A percentile compares a stretch with the other conserved stretches of the same genome.
Evolutionary conservation across 2,329 filamentous ascomycete genomes (phyloP).

Genomic region (Periglandula ipomoeae): DNA sequence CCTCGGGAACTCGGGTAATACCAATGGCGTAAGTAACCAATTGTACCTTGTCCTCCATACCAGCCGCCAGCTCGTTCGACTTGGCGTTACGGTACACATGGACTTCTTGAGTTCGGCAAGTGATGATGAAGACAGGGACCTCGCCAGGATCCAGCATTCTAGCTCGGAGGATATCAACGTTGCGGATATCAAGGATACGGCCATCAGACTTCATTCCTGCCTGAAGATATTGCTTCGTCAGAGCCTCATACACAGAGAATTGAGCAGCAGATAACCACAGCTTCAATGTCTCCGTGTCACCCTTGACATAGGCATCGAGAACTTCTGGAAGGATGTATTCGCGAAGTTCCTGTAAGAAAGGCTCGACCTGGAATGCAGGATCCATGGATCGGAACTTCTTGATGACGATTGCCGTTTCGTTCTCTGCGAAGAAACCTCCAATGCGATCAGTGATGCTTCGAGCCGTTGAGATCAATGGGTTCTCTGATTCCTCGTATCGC

Average conservation of each 20-base stretch:
- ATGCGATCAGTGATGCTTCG: slow-evolving; percentile 90
- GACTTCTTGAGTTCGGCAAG: slow-evolving; percentile 92
- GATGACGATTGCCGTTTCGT: slow-evolving; percentile 94
- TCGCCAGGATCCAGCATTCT: slow-evolving; percentile 77
- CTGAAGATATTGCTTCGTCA: slow-evolving; percentile 91
- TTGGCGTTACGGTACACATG: slow-evolving; percentile 95
- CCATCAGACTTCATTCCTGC: slow-evolving; percentile 92
- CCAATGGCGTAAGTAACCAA: slow-evolving; percentile 97
- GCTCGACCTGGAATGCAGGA: slow-evolving; percentile 86
- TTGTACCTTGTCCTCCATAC: slow-evolving; percentile 98
- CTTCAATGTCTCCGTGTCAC: slow-evolving; percentile 81
- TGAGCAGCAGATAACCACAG: slow-evolving; percentile 95
- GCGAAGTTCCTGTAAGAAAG: slow-evolving; percentile 88
- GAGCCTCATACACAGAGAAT: slow-evolving; percentile 91
- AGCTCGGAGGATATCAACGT: slow-evolving; percentile 79
- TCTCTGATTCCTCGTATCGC: slow-evolving; percentile 93
- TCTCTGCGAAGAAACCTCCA: slow-evolving; percentile 94
- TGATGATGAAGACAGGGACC: slow-evolving; percentile 93
- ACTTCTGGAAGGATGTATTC: slow-evolving; percentile 98
- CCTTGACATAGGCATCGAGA: slow-evolving; percentile 95
- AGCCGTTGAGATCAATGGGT: slow-evolving; percentile 85
- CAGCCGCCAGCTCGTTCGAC: slow-evolving; percentile 78
- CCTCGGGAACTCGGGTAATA: slow-evolving; percentile 85
- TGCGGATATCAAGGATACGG: slow-evolving; percentile 86
- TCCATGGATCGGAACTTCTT: slow-evolving; percentile 98